A percentile compares a stretch with the other conserved stretches of the same genome.
phyloP scores from a whole-genome alignment of 805 yeast genomes.

The Huiozyma sinensis region DNA sequence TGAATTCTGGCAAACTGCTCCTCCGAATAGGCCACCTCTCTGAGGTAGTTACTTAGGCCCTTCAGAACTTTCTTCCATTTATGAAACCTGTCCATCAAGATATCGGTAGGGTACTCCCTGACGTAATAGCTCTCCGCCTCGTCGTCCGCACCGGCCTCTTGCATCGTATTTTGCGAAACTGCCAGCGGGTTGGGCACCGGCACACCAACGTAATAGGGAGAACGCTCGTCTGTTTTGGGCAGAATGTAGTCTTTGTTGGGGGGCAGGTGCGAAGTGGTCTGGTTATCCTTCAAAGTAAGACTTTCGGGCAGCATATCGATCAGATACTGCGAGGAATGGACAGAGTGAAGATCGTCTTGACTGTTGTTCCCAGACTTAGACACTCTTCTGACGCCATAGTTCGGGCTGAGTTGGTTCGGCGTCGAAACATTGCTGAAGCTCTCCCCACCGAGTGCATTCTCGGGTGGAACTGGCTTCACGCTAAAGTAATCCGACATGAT shows the following conservation, averaged over 20 bases:
- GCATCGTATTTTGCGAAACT: constrained; percentile 1
- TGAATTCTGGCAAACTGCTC: constrained; percentile 61
- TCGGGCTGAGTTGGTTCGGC: not conserved
- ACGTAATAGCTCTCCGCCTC: constrained; percentile 16
- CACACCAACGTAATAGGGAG: constrained; percentile 26
- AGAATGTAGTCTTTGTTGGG: constrained; percentile 8
- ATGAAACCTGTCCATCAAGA: constrained; percentile 64
- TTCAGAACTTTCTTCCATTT: constrained; percentile 74
- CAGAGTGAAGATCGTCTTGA: constrained; percentile 9
- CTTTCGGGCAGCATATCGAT: constrained; percentile 15
- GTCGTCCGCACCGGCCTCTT: constrained; percentile 8
- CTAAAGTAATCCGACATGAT: constrained; percentile 20
- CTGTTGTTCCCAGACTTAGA: not conserved
- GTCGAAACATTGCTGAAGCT: not conserved
- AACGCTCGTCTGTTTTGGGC: constrained; percentile 21
- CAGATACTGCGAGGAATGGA: constrained; percentile 19
- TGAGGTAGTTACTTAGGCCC: constrained; percentile 57
- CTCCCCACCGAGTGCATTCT: not conserved
- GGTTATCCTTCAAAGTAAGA: constrained; percentile 4
- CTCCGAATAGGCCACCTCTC: constrained; percentile 67
- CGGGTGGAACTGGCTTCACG: constrained; percentile 3
- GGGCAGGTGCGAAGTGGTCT: not conserved
- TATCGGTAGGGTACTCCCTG: constrained; percentile 59
- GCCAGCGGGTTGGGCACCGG: constrained; percentile 26
- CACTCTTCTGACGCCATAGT: not conserved